Evolutionary conservation across 1,284 basidiomycete genomes (phyloP), one percentile per base, ranked within the genome.

Genomic region (Inonotus obliquus): DNA sequence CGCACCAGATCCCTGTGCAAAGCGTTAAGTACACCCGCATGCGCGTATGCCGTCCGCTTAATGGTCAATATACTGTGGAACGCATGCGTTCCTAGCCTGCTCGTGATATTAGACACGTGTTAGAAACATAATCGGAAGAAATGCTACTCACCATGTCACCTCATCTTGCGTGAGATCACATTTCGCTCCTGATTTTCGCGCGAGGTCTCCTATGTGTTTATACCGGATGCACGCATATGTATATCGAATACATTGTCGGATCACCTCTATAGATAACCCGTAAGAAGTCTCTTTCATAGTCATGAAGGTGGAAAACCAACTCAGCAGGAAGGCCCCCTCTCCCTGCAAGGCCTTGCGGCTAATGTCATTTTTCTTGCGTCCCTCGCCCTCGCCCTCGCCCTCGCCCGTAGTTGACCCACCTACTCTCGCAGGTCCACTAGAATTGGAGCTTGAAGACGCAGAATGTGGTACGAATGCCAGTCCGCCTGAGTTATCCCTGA

Each of bases 31-130:
- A 89, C 51, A 1, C 56, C 56, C 41, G 57, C 38, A n/a, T 73
- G 65, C 2, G 67, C 58, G 69, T 89, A 87, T 6, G 71, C 71
- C 17, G 79, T 75, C 25, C 81, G 77, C 66, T 85, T 89, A 35
- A 74, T 77, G 1, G 76, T 77, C 2, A 95, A 72, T 38, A 92
- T 80, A 11, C 79, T 75, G 65, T 84, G 78, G 70, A 94, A 92
- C 1, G 92, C 92, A 63, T 87, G 84, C 51, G 79, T 80, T 14
- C 92, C 92, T n/a, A 96, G 79, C 86, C 92, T 95, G 68, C 44
- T 38, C 13, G 48, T 9, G 25, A 10, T 44, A 44, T 21, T 17
- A 23, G 47, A 61, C 49, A 25, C 35, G 32, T 13, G 41, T 29
- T 19, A 2, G 6, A 21, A 32, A 25, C 25, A 25, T 17, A 17